A percentile compares a stretch with the other conserved stretches of the same genome.
These are phyloP conservation scores for Penicillium sp. DNA, from an alignment of 2,329 filamentous ascomycete species.

Conservation along the genomic window DNA sequence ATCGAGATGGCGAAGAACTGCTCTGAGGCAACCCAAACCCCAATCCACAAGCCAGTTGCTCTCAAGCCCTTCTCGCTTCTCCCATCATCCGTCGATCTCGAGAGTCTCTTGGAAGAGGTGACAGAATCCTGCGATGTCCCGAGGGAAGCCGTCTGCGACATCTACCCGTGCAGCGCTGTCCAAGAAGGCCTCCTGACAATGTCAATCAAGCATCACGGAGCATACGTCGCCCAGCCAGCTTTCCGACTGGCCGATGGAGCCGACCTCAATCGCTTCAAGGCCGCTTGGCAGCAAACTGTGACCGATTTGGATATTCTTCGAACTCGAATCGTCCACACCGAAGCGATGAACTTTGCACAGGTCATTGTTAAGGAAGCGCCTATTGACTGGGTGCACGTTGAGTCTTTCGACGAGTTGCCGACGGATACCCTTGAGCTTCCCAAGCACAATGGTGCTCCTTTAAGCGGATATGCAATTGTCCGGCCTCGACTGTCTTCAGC, in stretches of 20 bases:
- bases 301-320: conserved; percentile 51
- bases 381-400: conserved; percentile 38
- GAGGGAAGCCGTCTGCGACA: conserved; percentile 36
- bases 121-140: conserved; percentile 35
- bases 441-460: conserved; percentile 37
- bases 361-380: conserved; percentile 40
- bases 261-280: conserved; percentile 48
- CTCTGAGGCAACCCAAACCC: conserved; percentile 6
- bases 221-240: conserved; percentile 52
- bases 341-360: conserved; percentile 41
- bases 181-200: conserved; percentile 52
- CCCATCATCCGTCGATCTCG: conserved; percentile 20
- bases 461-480: conserved; percentile 42
- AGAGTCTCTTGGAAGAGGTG: conserved; percentile 32
- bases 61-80: conserved; percentile 35
- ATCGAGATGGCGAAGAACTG: conserved; percentile 45
- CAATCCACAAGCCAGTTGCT: not conserved
- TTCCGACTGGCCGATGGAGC: conserved; percentile 43
- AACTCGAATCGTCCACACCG: conserved; percentile 49
- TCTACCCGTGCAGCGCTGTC: conserved; percentile 48
- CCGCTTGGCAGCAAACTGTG: conserved; percentile 50
- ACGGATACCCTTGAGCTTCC: conserved; percentile 30
- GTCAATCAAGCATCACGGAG: conserved; percentile 50
- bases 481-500: conserved; percentile 24
- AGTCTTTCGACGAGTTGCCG: conserved; percentile 31